Conservation (phyloP, 441 rosid species). For the Rhodomyrtus psidioides region DNA sequence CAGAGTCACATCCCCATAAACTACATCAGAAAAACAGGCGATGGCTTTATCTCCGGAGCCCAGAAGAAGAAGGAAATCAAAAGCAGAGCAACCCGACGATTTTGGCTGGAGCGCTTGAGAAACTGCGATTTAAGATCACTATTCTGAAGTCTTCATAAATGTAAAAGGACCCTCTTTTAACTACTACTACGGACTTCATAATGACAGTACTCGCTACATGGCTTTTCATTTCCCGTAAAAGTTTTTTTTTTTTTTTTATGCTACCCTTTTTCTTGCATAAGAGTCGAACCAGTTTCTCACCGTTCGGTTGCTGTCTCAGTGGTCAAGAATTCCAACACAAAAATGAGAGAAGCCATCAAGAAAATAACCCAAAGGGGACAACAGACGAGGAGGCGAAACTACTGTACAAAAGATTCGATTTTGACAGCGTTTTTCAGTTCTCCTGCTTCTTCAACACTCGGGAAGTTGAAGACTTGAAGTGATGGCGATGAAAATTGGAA, state of each 20-base stretch:
- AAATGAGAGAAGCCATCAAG: not conserved
- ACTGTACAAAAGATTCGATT: not conserved
- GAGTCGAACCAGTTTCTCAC: not conserved
- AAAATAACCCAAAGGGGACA: not conserved
- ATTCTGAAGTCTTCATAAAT: conserved; percentile 18
- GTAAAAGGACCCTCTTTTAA: conserved; percentile 31
- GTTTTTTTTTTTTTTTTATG: not conserved
- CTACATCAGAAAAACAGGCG: not conserved
- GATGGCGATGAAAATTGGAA: not conserved
- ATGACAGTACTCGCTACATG: not conserved
- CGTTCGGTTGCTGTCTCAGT: not conserved
- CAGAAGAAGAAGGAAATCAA: not conserved
- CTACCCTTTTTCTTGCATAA: not conserved
- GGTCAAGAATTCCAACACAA: not conserved
- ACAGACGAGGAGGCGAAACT: not conserved
- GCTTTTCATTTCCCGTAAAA: not conserved
- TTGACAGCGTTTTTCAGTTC: not conserved
- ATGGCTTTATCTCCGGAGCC: not conserved
- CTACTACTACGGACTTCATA: not conserved
- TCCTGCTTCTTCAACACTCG: not conserved
- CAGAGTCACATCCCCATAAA: conserved; percentile 24
- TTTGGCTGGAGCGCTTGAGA: not conserved
- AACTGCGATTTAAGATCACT: not conserved
- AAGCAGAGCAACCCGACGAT: not conserved
- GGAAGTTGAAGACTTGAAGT: not conserved